These are phyloP conservation scores for Wickerhamiella alocasiicola DNA, from an alignment of 805 yeast genomes.

Conservation along the genomic window DNA sequence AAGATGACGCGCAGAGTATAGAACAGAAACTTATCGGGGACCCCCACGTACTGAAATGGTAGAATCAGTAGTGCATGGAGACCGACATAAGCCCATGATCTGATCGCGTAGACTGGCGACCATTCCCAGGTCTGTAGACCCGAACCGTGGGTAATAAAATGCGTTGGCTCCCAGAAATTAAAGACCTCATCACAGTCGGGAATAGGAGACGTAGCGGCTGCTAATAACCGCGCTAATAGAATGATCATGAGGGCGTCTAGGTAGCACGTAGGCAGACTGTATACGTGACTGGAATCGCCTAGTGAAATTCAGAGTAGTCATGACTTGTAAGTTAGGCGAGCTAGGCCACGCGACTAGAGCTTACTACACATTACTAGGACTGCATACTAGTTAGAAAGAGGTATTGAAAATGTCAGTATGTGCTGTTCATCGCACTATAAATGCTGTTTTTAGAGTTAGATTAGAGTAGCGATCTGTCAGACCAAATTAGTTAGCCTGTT, in stretches of 20 bases:
- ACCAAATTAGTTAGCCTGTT: too few species aligned
- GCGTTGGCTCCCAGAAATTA: constrained; percentile 92
- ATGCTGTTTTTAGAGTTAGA: too few species aligned
- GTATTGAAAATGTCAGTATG: too few species aligned
- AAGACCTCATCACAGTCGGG: constrained; percentile 88
- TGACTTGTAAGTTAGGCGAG: too few species aligned
- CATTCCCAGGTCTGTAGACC: constrained; percentile 97
- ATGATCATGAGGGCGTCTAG: constrained; percentile 6
- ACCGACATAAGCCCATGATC: constrained; percentile 70
- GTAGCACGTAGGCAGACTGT: too few species aligned
- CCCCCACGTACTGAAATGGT: constrained; percentile 16
- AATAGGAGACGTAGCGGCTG: constrained; percentile 50
- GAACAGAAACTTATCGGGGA: constrained; percentile 29
- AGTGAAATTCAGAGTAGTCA: too few species aligned
- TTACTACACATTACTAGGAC: too few species aligned
- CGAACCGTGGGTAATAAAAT: constrained; percentile 60
- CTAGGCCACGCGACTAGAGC: too few species aligned
- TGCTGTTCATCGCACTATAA: too few species aligned
- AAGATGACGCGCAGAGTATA: constrained; percentile 40
- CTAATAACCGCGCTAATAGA: constrained; percentile 22
- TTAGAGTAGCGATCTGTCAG: too few species aligned
- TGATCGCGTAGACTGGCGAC: constrained; percentile 74
- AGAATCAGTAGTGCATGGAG: constrained; percentile 30
- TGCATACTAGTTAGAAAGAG: too few species aligned
- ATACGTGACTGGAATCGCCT: too few species aligned